Evolutionary conservation across 169 alveolate genomes (phyloP).

Genomic region (Pseudocohnilembus persalinus): DNA sequence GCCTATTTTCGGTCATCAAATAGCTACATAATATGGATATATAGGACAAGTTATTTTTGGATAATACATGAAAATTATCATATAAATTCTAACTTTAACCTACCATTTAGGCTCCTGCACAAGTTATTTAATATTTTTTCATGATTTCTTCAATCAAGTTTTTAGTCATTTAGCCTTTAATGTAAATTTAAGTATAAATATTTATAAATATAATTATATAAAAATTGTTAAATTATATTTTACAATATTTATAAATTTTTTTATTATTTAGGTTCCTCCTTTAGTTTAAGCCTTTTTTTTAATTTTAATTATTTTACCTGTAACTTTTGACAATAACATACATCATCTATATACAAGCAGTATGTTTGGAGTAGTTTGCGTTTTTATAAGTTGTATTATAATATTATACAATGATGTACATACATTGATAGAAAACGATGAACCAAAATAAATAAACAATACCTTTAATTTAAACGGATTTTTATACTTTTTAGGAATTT

Average conservation of each 20-base stretch:
- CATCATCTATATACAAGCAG: not conserved
- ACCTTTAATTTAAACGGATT: too few relatives aligned
- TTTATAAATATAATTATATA: too few relatives aligned
- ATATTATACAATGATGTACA: not conserved
- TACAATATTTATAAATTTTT: too few relatives aligned
- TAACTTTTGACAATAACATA: too few relatives aligned
- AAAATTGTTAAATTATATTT: too few relatives aligned
- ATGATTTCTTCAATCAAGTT: too few relatives aligned
- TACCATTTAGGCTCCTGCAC: not conserved
- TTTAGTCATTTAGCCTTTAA: not conserved
- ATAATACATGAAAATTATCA: too few relatives aligned
- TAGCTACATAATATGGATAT: not conserved
- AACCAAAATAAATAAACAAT: too few relatives aligned
- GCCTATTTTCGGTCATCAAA: not conserved
- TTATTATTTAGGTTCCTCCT: not conserved
- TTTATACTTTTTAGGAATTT: not conserved
- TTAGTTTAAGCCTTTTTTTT: not conserved
- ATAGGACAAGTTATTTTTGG: not conserved
- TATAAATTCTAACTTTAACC: too few relatives aligned
- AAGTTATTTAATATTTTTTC: not conserved
- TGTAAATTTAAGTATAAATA: not conserved
- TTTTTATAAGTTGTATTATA: not conserved
- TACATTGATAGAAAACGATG: not conserved
- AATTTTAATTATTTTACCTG: not conserved
- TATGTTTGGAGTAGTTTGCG: not conserved